Conservation (phyloP, 2,329 filamentous ascomycete species). For the Dothidotthia symphoricarpi region DNA sequence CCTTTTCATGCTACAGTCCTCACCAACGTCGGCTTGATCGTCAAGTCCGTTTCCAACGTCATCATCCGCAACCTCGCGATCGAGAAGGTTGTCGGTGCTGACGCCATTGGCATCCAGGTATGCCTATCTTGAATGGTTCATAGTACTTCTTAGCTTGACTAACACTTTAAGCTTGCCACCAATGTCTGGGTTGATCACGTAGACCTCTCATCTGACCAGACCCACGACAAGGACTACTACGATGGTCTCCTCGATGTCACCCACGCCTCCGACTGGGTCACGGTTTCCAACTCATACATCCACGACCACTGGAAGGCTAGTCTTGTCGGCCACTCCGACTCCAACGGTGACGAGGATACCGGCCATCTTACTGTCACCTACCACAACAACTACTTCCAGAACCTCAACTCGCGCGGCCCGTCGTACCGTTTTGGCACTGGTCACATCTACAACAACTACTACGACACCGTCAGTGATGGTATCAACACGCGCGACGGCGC, state of each 20-base stretch:
- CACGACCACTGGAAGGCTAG: constrained; percentile 62
- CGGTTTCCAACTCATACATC: constrained; percentile 53
- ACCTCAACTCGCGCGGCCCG: constrained; percentile 63
- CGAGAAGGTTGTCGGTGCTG: constrained; percentile 51
- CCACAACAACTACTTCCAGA: constrained; percentile 64
- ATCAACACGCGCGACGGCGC: constrained; percentile 47
- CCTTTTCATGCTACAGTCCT: constrained; percentile 33
- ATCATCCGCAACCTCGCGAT: constrained; percentile 59
- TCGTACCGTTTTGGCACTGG: constrained; percentile 65
- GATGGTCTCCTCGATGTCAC: constrained; percentile 66
- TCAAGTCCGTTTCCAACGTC: constrained; percentile 53
- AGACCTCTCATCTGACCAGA: constrained; percentile 60
- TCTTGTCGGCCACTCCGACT: constrained; percentile 61
- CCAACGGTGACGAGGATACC: constrained; percentile 57
- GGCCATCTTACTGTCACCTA: constrained; percentile 65
- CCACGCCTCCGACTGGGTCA: constrained; percentile 63
- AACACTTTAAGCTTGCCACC: constrained; percentile 25
- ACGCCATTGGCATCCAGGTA: constrained; percentile 54
- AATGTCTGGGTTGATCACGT: constrained; percentile 67
- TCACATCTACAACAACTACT: constrained; percentile 59
- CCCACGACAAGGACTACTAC: constrained; percentile 67
- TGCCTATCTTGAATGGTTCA: too few species aligned
- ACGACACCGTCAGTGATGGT: constrained; percentile 39
- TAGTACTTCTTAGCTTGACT: too few species aligned
- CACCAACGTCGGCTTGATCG: constrained; percentile 48